Conservation (phyloP, 495 filamentous ascomycete genomes). For the Neurospora tetraspora region DNA sequence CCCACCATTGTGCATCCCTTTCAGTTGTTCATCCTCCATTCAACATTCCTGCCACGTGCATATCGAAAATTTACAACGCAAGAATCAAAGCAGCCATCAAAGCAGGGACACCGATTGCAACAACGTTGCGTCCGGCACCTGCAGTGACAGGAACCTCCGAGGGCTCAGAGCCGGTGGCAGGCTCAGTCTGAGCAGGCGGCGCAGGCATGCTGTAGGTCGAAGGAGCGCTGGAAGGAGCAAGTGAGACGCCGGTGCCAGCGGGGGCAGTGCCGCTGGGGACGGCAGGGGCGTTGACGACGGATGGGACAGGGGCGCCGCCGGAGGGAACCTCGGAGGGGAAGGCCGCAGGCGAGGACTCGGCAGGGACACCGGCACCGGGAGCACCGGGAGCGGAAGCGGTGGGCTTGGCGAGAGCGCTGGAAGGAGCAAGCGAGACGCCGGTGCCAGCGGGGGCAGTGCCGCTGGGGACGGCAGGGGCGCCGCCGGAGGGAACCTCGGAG, state of each 20-base stretch:
- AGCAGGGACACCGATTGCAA: slow-evolving; percentile 13
- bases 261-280: background rate
- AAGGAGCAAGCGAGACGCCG: background rate
- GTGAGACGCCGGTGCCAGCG: background rate
- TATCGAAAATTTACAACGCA: slow-evolving; percentile 8
- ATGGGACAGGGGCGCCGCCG: background rate
- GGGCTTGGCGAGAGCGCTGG: slow-evolving; percentile 10
- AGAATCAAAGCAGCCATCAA: slow-evolving; percentile 15
- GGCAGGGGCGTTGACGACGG: slow-evolving; percentile 15
- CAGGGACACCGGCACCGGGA: background rate
- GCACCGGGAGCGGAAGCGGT: background rate
- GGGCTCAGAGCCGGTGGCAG: background rate
- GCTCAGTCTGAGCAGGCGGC: background rate
- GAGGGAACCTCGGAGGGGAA: slow-evolving; percentile 18
- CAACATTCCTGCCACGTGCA: background rate
- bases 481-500: slow-evolving; percentile 19
- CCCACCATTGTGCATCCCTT: background rate
- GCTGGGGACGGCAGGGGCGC: background rate
- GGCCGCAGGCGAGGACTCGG: background rate
- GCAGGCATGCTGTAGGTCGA: slow-evolving; percentile 5
- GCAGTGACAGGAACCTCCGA: slow-evolving; percentile 10
- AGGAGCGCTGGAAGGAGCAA: background rate
- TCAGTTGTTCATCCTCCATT: background rate
- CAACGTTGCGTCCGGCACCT: slow-evolving; percentile 20
- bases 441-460: background rate